Percentiles rank a stretch among this genome's conserved stretches.
These are phyloP conservation scores for Fonsecaea multimorphosa DNA, from an alignment of 2,329 filamentous ascomycete species.

Conservation along the genomic window DNA sequence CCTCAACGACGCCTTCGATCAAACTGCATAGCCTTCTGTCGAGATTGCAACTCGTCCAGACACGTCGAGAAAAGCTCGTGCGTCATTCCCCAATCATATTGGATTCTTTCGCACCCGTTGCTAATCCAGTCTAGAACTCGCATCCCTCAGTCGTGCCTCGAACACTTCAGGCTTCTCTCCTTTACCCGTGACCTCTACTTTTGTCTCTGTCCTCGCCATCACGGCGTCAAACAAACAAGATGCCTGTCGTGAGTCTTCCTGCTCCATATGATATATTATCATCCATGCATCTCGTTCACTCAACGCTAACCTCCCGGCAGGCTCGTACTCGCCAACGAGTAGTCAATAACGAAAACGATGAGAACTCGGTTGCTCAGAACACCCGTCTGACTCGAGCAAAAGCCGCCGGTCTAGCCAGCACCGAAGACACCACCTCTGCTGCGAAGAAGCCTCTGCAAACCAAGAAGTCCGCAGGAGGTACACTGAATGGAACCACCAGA, in stretches of 20 bases:
- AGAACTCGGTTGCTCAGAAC: conserved; percentile 71
- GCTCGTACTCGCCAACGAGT: conserved; percentile 76
- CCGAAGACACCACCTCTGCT: conserved; percentile 64
- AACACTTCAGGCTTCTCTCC: conserved; percentile 12
- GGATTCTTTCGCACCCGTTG: conserved; percentile 30
- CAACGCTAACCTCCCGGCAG: conserved; percentile 58
- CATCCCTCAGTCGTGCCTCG: conserved; percentile 17
- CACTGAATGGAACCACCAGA: conserved; percentile 60
- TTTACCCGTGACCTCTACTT: conserved; percentile 18
- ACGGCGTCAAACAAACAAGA: conserved; percentile 33
- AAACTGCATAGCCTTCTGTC: conserved; percentile 15
- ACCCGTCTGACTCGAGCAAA: conserved; percentile 93
- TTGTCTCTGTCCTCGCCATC: conserved; percentile 20
- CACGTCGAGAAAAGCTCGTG: conserved; percentile 37
- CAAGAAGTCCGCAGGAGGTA: conserved; percentile 67
- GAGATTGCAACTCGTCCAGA: conserved; percentile 22
- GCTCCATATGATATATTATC: not conserved
- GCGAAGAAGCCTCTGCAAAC: conserved; percentile 70
- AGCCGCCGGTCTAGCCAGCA: conserved; percentile 68
- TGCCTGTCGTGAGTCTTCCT: conserved; percentile 39
- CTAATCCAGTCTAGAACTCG: conserved; percentile 23
- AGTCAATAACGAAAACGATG: conserved; percentile 91
- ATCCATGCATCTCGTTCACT: conserved; percentile 29
- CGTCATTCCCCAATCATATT: conserved; percentile 39
- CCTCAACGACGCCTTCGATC: not conserved